A percentile compares a stretch with the other conserved stretches of the same genome.
These are phyloP conservation scores for Verticillium albo-atrum DNA, from an alignment of 2,329 filamentous ascomycete genomes.

Conservation along the genomic window DNA sequence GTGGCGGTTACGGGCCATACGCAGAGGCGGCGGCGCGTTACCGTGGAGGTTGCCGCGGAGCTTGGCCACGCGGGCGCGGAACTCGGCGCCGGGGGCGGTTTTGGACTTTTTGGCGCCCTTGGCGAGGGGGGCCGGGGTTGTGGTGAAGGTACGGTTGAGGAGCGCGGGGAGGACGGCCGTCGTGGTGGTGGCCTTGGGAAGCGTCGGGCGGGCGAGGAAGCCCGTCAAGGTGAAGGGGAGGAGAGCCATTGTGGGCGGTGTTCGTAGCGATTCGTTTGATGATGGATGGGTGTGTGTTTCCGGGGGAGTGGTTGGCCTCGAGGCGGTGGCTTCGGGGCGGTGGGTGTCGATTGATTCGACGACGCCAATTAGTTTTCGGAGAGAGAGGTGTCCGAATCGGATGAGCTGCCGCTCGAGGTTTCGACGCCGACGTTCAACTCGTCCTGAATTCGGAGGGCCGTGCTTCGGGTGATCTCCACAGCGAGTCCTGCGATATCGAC, in stretches of 20 bases:
- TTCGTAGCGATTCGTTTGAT: background rate
- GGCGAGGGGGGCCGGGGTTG: conserved; percentile 21
- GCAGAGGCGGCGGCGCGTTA: conserved; percentile 62
- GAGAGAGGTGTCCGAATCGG: background rate
- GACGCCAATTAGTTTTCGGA: background rate
- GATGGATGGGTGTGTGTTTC: background rate
- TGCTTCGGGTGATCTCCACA: background rate
- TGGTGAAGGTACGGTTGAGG: conserved; percentile 20
- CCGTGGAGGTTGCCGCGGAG: conserved; percentile 45
- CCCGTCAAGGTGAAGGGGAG: conserved; percentile 20
- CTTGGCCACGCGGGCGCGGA: conserved; percentile 37
- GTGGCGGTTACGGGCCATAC: conserved; percentile 80
- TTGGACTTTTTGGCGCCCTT: conserved; percentile 13
- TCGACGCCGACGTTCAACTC: background rate
- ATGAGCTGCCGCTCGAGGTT: background rate
- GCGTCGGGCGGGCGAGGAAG: conserved; percentile 21
- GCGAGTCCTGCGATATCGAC: background rate
- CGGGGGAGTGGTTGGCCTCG: background rate
- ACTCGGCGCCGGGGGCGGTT: conserved; percentile 26
- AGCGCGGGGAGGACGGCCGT: conserved; percentile 15
- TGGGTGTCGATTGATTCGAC: background rate
- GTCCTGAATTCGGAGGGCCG: background rate
- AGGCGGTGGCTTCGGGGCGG: conserved; percentile 1
- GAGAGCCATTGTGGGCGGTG: conserved; percentile 3
- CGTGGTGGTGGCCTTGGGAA: conserved; percentile 4